phyloP scores from a whole-genome alignment of 2,329 filamentous ascomycete genomes.

The Phialemoniopsis sp. region DNA sequence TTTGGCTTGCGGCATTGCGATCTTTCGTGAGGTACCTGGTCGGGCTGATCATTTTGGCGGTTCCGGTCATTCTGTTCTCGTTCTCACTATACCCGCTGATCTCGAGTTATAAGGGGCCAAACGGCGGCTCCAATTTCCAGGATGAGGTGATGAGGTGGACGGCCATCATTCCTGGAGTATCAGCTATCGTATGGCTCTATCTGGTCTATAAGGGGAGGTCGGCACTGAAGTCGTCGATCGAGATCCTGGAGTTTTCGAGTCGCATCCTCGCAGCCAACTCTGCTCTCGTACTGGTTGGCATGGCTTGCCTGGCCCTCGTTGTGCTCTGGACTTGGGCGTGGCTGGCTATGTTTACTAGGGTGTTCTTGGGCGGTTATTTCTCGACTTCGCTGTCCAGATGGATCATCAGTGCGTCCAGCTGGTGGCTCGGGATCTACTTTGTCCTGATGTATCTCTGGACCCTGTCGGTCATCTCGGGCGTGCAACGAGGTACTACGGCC shows the following conservation, averaged over 20 bases:
- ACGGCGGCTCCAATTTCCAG: slow-evolving; percentile 74
- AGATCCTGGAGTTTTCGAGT: slow-evolving; percentile 88
- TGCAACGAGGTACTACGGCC: slow-evolving; percentile 87
- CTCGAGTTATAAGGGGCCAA: slow-evolving; percentile 77
- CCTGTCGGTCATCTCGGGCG: slow-evolving; percentile 76
- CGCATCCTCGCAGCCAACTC: slow-evolving; percentile 83
- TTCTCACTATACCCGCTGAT: slow-evolving; percentile 91
- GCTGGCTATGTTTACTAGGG: slow-evolving; percentile 92
- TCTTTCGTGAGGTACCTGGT: slow-evolving; percentile 87
- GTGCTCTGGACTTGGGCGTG: slow-evolving; percentile 93
- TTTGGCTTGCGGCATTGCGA: slow-evolving; percentile 85
- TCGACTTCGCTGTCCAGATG: slow-evolving; percentile 60
- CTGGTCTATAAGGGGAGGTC: slow-evolving; percentile 76
- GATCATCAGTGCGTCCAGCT: slow-evolving; percentile 81
- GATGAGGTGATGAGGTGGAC: slow-evolving; percentile 87
- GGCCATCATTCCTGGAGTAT: slow-evolving; percentile 69
- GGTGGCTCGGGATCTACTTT: slow-evolving; percentile 94
- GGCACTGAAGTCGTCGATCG: slow-evolving; percentile 76
- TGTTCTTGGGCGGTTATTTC: slow-evolving; percentile 90
- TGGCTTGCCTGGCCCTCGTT: slow-evolving; percentile 69
- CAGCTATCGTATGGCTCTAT: slow-evolving; percentile 77
- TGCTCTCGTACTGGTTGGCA: slow-evolving; percentile 77
- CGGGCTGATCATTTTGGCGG: slow-evolving; percentile 73
- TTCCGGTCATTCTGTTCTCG: slow-evolving; percentile 80
- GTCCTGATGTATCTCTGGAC: slow-evolving; percentile 96